phyloP scores from a whole-genome alignment of 1,284 basidiomycete genomes.

The Meira nashicola region DNA sequence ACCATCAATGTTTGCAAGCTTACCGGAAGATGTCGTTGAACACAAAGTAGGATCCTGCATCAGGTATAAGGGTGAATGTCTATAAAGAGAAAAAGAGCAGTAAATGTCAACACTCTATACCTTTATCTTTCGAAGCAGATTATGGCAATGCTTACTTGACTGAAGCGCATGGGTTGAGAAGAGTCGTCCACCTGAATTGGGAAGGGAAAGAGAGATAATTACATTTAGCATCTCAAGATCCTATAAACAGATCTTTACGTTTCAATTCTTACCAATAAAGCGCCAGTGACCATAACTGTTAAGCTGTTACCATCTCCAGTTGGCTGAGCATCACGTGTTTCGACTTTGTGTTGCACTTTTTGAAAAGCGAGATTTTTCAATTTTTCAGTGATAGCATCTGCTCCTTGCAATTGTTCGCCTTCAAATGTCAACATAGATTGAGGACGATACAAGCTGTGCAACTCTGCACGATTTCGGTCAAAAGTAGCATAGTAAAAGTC shows the following conservation, averaged over 20 bases:
- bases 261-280: constrained; percentile 57
- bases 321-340: constrained; percentile 84
- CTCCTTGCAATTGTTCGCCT: constrained; percentile 64
- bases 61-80: constrained; percentile 80
- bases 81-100: neutral
- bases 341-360: constrained; percentile 75
- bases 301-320: constrained; percentile 66
- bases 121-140: no score
- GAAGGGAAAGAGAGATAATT: neutral
- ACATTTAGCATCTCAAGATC: neutral
- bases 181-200: constrained; percentile 26
- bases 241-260: neutral
- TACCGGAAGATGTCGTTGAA: constrained; percentile 55
- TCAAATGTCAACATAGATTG: constrained; percentile 88
- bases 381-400: constrained; percentile 68
- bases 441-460: constrained; percentile 68
- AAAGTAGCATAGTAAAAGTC: constrained; percentile 59
- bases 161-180: constrained; percentile 32
- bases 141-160: constrained; percentile 8
- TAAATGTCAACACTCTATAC: no score
- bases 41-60: constrained; percentile 77
- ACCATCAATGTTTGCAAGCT: neutral
- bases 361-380: constrained; percentile 74
- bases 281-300: constrained; percentile 82
- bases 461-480: constrained; percentile 60